Evolutionary conservation across 148 eudicot genomes (phyloP).

Genomic region (Simmondsia chinensis): DNA sequence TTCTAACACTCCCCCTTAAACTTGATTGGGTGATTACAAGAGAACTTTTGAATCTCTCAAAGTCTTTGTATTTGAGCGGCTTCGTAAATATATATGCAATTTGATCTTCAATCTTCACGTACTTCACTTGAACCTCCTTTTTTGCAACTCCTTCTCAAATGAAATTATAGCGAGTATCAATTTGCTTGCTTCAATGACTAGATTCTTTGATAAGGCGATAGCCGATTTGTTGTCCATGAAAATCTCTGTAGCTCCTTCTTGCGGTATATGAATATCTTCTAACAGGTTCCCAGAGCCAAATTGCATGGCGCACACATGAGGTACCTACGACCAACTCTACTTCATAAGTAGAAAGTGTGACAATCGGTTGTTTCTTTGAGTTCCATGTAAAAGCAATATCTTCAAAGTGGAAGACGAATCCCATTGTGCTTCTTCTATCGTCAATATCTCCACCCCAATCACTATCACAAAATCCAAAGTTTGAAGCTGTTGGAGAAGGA

Average conservation of each 20-base stretch:
- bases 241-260: background rate
- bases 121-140: background rate
- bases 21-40: background rate
- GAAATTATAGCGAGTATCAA: conserved; percentile 1
- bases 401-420: no score
- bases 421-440: no score
- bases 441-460: background rate
- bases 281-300: background rate
- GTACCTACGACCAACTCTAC: no score
- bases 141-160: background rate
- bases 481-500: background rate
- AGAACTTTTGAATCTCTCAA: background rate
- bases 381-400: no score
- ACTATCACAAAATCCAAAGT: background rate
- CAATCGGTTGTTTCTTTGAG: no score
- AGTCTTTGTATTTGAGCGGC: background rate
- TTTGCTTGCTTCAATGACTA: conserved; percentile 1
- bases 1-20: background rate
- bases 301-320: background rate
- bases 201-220: no score
- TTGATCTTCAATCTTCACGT: background rate
- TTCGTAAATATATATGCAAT: no score
- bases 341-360: background rate
- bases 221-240: background rate
- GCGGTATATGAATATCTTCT: background rate